Base-by-base conservation (phyloP, 805 yeast genomes). In the Candida wancherniae region DNA sequence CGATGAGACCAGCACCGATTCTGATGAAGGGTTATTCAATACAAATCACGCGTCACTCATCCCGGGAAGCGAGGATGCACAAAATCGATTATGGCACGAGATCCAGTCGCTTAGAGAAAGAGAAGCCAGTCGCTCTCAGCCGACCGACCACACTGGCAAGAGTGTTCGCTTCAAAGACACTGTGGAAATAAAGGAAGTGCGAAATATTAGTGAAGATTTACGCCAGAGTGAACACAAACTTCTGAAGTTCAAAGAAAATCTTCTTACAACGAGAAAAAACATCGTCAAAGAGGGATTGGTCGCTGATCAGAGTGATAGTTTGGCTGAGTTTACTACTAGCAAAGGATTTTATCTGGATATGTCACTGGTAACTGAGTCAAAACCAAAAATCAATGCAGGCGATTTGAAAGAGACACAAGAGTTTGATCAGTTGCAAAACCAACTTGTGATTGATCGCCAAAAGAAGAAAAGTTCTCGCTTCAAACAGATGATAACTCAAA, bases 161-260 rank as follows among this genome's bases (percentile, higher is more conserved):
- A 55, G 71, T 2, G 85, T 80, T 7, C 53, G 67, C 11, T 80
- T 80, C 55, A 64, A 77, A 0, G 63, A 64, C 1, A 57, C 57
- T 2, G 59, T 77, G 19, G 73, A 77, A 26, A 69, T 81, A 8
- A 78, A 77, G 39, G 77, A 75, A 34, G 65, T 80, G 28, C 81
- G 74, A 28, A 72, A 75, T 40, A 61, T 76, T 3, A 74, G 79
- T 47, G 67, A 65, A 18, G 65, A 65, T 21, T 45, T 74, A 38
- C 67, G 53, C 39, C 44, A 55, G 10, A 51, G 49, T 10, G 46
- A 51, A 26, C 41, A 46, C 34, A 33, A 44, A 16, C 20, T 42
- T 9, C 51, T 35, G 45, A 45, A 29, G 31, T 52, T 44, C 36
- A 44, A 28, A 34, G 50, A 44, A 20, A 35, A 45, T 33, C 21